Evolutionary conservation across 306 rosid species (phyloP), one percentile per base, ranked within the genome.

Genomic region (Cucurbita maxima): DNA sequence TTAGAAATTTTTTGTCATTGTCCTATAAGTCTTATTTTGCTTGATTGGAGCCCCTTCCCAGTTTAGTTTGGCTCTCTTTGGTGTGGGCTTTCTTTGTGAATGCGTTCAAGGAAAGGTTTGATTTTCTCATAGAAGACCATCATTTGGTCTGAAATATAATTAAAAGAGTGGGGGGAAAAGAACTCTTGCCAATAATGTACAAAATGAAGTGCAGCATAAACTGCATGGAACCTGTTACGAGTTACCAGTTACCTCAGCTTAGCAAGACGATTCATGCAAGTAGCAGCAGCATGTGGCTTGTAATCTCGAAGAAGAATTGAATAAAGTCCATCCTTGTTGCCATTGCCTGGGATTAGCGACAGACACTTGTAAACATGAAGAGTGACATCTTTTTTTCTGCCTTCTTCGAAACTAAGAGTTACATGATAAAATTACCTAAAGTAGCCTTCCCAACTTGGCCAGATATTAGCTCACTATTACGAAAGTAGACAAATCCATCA

Each of bases 381-480:
- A 44, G 5, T 52, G 63, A 59, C 15, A 37, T 30, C 43, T 38
- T 62, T 40, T 48, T 59, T 9, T 10, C 40, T 25, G 60, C 47
- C 14, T 16, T n/a, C 8, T 7, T 30, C 18, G 48, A 67, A 74
- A 69, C 62, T 36, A 52, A 52, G n/a, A 51, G 4, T 51, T 7
- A 52, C n/a, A 71, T 15, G 37, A 71, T 71, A 76, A 51, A 84
- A 86, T 76, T 76, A 90, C 98, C 98, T 84, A 93, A 83, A 77
- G 98, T 93, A 73, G 81, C 89, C 87, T 93, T 93, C 86, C 98
- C 98, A 86, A 93, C 84, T 79, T 93, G 97, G 51, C 98, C 98
- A n/a, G 98, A 87, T 67, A 93, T 83, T 82, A 93, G 79, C 84
- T 93, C 98, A 56, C 97, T 90, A 78, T 90, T 93, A 57, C 87